Evolutionary conservation across 306 rosid species (phyloP), one percentile per base, ranked within the genome.

Genomic region (Trichosanthes cucumerina): DNA sequence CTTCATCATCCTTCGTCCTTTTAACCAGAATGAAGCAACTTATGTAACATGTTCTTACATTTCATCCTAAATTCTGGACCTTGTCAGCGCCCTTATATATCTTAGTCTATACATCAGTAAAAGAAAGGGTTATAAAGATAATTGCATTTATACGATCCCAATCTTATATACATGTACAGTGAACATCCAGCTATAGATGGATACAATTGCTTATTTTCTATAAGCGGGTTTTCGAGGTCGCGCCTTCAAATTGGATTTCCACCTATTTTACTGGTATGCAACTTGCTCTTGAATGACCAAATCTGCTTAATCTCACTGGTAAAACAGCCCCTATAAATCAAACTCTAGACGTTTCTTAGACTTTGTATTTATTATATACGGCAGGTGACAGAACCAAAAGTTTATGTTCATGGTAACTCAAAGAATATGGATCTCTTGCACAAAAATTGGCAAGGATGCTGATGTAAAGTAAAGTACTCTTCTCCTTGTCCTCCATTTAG

Each of bases 351-450:
- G 26, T 53, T 76, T 76, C 66, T 54, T 34, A 19, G 33, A 59
- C 39, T 41, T 6, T 59, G 9, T 16, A 28, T 60, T 21, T 43
- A 50, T 39, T 11, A 12, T 77, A 68, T 39, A 26, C 39, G 76
- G 79, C 92, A 94, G 96, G 88, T 92, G 73, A 86, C 80, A 77
- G 93, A 85, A 76, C 93, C 92, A 75, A 92, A 88, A 87, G 93
- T 92, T 9, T 89, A 80, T 75, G 86, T 89, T 56, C 97, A 90
- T 76, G 96, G 97, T 81, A 88, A 80, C 82, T 65, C 77, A 18
- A 56, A 63, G 75, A 84, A 86, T 78, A 74, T 77, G 60, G 86
- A 81, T 54, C 78, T 89, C 47, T 5, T 89, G 81, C 33, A 68
- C 76, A 71, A 79, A 86, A 70, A 44, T 64, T 90, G 96, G 96